A percentile compares a stretch with the other conserved stretches of the same genome.
phyloP scores from a whole-genome alignment of 78 protist species.

The Acrasis kona region DNA sequence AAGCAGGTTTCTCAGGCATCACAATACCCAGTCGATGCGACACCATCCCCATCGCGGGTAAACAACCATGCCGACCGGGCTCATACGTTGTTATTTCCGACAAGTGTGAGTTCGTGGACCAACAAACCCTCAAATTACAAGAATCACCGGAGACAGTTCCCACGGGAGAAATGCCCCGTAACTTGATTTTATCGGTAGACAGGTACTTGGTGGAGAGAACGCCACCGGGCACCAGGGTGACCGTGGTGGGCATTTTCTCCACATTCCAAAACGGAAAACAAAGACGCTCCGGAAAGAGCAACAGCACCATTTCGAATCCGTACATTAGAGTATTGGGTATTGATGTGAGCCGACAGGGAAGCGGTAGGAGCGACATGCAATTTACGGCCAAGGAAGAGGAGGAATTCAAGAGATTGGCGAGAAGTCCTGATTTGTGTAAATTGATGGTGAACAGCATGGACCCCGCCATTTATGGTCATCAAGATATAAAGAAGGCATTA shows the following conservation, averaged over 20 bases:
- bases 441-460: slow-evolving; percentile 56
- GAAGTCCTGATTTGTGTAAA: slow-evolving; percentile 37
- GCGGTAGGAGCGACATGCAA: background rate
- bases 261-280: slow-evolving; percentile 24
- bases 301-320: slow-evolving; percentile 42
- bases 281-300: background rate
- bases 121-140: slow-evolving; percentile 89
- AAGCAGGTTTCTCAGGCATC: slow-evolving; percentile 59
- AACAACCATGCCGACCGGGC: slow-evolving; percentile 58
- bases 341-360: background rate
- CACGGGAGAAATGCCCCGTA: slow-evolving; percentile 98
- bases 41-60: slow-evolving; percentile 4
- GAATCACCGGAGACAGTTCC: slow-evolving; percentile 95
- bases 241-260: slow-evolving; percentile 70
- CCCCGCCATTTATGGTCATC: slow-evolving; percentile 91
- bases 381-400: slow-evolving; percentile 47
- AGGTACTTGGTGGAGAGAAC: slow-evolving; percentile 57
- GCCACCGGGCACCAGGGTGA: slow-evolving; percentile 83
- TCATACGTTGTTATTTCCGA: slow-evolving; percentile 74
- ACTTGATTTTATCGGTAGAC: slow-evolving; percentile 66
- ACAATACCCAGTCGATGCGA: slow-evolving; percentile 68
- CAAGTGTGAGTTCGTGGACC: slow-evolving; percentile 63
- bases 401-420: slow-evolving; percentile 29
- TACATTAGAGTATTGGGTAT: slow-evolving; percentile 67
- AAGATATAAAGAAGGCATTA: slow-evolving; percentile 86